Conservation (phyloP, 345 rosid species). For the Rhizophora mangle region DNA sequence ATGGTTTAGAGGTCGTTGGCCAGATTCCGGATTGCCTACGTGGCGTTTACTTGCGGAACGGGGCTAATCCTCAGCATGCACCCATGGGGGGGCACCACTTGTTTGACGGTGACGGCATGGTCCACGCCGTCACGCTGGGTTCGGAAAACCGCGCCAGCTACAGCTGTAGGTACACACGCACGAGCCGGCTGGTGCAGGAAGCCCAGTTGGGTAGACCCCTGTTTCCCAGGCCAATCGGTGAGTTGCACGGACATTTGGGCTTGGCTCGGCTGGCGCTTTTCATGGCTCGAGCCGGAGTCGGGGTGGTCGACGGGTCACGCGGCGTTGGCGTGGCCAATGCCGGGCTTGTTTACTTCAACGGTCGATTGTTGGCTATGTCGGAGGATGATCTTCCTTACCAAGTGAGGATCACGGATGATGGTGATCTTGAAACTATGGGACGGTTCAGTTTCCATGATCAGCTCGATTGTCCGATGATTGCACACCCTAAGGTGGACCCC, state of each 20-base stretch:
- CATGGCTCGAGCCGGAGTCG: constrained; percentile 49
- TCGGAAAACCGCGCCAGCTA: constrained; percentile 44
- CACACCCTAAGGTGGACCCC: constrained; percentile 78
- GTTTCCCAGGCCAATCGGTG: constrained; percentile 76
- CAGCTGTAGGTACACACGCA: constrained; percentile 58
- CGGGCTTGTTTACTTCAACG: constrained; percentile 58
- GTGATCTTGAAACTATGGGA: constrained; percentile 56
- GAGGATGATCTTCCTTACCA: constrained; percentile 82
- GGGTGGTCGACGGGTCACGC: constrained; percentile 49
- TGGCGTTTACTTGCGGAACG: constrained; percentile 70
- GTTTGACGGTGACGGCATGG: constrained; percentile 87
- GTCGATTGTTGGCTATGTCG: constrained; percentile 68
- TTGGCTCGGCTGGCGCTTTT: constrained; percentile 53
- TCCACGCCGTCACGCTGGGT: constrained; percentile 63
- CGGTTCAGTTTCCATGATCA: constrained; percentile 54
- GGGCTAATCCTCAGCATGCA: constrained; percentile 57
- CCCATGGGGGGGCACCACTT: constrained; percentile 69
- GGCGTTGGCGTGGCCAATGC: constrained; percentile 81
- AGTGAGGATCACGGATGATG: constrained; percentile 40
- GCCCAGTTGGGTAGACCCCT: constrained; percentile 44
- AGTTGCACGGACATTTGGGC: constrained; percentile 73
- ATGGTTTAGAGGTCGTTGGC: constrained; percentile 46
- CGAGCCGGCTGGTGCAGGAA: constrained; percentile 64
- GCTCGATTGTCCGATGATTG: constrained; percentile 57
- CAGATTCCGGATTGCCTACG: constrained; percentile 48